Base-by-base conservation (phyloP, 2,329 filamentous ascomycete genomes). In the Aspergillus sclerotialis region DNA sequence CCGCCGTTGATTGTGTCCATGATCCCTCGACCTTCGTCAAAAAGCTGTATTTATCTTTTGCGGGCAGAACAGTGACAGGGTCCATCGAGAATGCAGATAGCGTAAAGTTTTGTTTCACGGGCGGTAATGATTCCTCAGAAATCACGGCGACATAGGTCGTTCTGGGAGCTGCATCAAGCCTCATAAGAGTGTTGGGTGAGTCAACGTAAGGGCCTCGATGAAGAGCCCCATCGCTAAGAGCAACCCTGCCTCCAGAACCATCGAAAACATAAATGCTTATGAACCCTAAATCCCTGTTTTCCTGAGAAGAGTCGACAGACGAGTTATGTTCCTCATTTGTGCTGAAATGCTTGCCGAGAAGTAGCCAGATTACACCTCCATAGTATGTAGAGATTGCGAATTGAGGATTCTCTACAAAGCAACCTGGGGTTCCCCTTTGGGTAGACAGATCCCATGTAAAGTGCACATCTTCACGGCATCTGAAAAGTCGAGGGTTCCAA, bases 401-500 rank as follows among this genome's bases (percentile, higher is more conserved):
- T 42, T 82, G 78, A 1, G 77, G 77, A 44, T 80, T 79, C 9
- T 69, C 68, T 8, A 86, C 66, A 12, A 85, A 78, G 53, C 84
- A 94, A 43, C 88, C 84, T 0, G 79, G 78, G 36, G 84, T 82
- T 33, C 78, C 71, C 13, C 46, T 55, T 3, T 49, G 43, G 25
- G 46, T 53, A n/a, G 64, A 58, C n/a, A 81, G 56, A 39, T 81
- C 72, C 92, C 92, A 98, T 2, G 73, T 72, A 53, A 96, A 94
- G 61, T 98, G 92, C 36, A 89, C 78, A 50, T 98, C 89, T 58
- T 94, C 82, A 7, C 89, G 80, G 54, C 84, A 67, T 2, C 69
- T 68, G 61, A 98, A 98, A 1, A 94, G 68, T 1, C 75, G 73
- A 0, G 92, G 89, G 45, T 94, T 95, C 92, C 92, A 98, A 62